phyloP scores from a whole-genome alignment of 805 yeast species.

The Yarrowia phangngaensis region DNA sequence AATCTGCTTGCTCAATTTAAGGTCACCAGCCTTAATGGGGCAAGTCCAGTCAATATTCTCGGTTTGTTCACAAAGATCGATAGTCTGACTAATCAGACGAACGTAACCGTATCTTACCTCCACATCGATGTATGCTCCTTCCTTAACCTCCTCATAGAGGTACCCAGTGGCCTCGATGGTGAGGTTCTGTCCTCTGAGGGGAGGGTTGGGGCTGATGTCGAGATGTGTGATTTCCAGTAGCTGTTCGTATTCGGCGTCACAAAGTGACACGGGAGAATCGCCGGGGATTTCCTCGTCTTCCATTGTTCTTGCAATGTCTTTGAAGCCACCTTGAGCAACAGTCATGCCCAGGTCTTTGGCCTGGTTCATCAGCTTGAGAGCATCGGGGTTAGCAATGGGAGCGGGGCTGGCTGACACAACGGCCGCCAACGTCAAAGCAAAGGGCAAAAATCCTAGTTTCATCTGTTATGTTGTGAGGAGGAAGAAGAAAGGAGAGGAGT shows the following conservation, averaged over 20 bases:
- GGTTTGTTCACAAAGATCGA: conserved; percentile 85
- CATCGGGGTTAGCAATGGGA: conserved; percentile 9
- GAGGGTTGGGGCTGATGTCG: conserved; percentile 78
- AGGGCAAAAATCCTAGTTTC: conserved; percentile 6
- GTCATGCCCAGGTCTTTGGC: conserved; percentile 21
- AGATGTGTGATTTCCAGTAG: conserved; percentile 59
- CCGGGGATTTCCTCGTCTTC: conserved; percentile 59
- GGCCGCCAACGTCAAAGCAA: background rate
- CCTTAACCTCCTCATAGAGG: conserved; percentile 53
- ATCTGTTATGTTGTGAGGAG: background rate
- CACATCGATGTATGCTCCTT: conserved; percentile 92
- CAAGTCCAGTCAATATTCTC: conserved; percentile 80
- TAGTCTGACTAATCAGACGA: conserved; percentile 80
- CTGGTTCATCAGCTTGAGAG: conserved; percentile 16
- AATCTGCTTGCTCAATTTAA: conserved; percentile 63
- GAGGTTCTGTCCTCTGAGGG: conserved; percentile 75
- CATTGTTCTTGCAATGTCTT: conserved; percentile 19
- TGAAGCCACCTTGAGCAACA: conserved; percentile 20
- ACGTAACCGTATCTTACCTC: conserved; percentile 92
- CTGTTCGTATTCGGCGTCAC: conserved; percentile 66
- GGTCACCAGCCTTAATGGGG: conserved; percentile 70
- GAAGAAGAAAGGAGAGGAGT: too few relatives aligned
- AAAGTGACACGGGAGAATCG: conserved; percentile 73
- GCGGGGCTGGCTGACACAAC: conserved; percentile 12
- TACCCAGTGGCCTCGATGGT: conserved; percentile 73